These are phyloP conservation scores for Stenocarpella maydis DNA, from an alignment of 2,329 filamentous ascomycete species.

Conservation along the genomic window DNA sequence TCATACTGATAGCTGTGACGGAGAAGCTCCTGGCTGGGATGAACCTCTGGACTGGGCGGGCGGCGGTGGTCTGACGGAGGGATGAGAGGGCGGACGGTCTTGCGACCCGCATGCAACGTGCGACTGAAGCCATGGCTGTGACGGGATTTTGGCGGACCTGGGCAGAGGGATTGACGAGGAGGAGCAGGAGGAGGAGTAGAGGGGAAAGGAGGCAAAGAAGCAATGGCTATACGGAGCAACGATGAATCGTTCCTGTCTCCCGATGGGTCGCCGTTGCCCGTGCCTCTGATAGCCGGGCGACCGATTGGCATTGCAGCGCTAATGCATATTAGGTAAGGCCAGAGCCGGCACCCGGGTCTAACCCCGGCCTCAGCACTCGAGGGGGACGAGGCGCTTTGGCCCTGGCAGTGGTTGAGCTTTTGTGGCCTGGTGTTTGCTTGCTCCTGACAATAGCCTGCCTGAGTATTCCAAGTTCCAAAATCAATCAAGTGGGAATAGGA, in stretches of 20 bases:
- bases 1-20: constrained; percentile 52
- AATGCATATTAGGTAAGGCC: constrained; percentile 33
- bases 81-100: constrained; percentile 54
- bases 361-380: constrained; percentile 3
- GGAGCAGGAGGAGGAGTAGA: not conserved
- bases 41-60: constrained; percentile 47
- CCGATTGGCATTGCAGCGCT: constrained; percentile 16
- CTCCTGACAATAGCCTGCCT: not conserved
- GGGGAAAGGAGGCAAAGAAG: not conserved
- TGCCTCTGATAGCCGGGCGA: constrained; percentile 20
- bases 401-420: not conserved
- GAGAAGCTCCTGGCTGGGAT: constrained; percentile 56
- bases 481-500: not conserved
- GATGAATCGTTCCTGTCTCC: constrained; percentile 26
- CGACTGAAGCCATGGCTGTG: constrained; percentile 67
- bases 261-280: constrained; percentile 26
- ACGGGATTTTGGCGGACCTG: not conserved
- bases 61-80: constrained; percentile 45
- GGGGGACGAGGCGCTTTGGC: too few relatives aligned
- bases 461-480: not conserved
- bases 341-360: constrained; percentile 1
- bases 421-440: not conserved
- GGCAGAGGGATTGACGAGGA: not conserved
- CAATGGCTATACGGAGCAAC: constrained; percentile 17
- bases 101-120: constrained; percentile 60